These are phyloP conservation scores for Penicillium dipodomyicola DNA, from an alignment of 495 filamentous ascomycete species.

Conservation along the genomic window DNA sequence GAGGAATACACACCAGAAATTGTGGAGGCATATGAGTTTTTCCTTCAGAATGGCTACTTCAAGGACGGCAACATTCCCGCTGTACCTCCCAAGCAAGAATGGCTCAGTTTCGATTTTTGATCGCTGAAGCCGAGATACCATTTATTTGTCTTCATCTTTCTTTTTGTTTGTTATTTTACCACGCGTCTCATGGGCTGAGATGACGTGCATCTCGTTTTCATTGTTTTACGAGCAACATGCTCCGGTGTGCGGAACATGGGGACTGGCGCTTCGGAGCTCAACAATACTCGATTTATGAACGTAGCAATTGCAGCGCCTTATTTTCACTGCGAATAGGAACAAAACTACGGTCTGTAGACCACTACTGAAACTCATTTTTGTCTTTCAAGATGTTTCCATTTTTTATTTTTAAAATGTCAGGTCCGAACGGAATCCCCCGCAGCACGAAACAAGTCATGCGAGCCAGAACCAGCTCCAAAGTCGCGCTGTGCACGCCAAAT, in stretches of 20 bases:
- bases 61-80: slow-evolving; percentile 62
- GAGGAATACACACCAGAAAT: slow-evolving; percentile 48
- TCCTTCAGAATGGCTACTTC: slow-evolving; percentile 61
- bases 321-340: neutral
- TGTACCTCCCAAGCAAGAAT: slow-evolving; percentile 70
- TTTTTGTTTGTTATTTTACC: neutral
- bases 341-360: neutral
- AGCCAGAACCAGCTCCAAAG: slow-evolving; percentile 1
- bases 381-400: slow-evolving; percentile 34
- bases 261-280: slow-evolving; percentile 2
- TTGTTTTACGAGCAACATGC: neutral
- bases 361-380: slow-evolving; percentile 11
- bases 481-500: neutral
- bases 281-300: neutral
- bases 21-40: slow-evolving; percentile 57
- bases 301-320: neutral
- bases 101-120: slow-evolving; percentile 69
- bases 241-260: neutral
- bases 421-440: slow-evolving; percentile 31
- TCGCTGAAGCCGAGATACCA: neutral
- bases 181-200: neutral
- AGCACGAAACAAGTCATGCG: slow-evolving; percentile 7
- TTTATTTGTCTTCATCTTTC: neutral
- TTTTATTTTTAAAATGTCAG: slow-evolving; percentile 38
- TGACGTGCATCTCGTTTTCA: neutral